These are phyloP conservation scores for Cercophora scortea DNA, from an alignment of 495 filamentous ascomycete species.

Conservation along the genomic window DNA sequence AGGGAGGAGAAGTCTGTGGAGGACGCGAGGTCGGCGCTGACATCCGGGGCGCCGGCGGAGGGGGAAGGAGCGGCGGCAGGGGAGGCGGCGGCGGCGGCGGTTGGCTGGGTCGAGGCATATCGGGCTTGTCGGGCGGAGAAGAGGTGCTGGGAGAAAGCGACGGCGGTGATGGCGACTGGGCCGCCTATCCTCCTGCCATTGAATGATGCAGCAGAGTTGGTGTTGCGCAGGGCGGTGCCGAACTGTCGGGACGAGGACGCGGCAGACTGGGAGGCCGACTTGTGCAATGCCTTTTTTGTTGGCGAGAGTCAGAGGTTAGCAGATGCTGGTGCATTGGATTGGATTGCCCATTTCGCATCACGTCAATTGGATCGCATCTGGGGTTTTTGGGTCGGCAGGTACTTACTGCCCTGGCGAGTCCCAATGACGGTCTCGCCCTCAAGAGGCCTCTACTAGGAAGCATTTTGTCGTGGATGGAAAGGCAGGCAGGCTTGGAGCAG, in stretches of 20 bases:
- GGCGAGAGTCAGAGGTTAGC: too few species aligned
- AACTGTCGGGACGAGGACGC: conserved; percentile 19
- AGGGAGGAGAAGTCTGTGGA: conserved; percentile 7
- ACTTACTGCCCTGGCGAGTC: conserved; percentile 27
- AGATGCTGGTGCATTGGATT: too few species aligned
- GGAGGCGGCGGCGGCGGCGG: background rate
- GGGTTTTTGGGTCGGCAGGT: background rate
- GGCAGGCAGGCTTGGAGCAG: too few species aligned
- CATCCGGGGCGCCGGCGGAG: conserved; percentile 1
- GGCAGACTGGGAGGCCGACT: conserved; percentile 4
- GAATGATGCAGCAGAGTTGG: background rate
- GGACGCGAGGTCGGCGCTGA: background rate
- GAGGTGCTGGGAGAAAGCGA: background rate
- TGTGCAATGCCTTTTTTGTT: conserved; percentile 6
- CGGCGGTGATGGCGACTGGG: conserved; percentile 5
- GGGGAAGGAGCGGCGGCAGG: too few species aligned
- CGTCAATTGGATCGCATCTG: background rate
- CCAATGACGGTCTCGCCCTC: conserved; percentile 32
- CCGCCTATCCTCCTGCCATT: conserved; percentile 12
- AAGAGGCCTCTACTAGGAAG: conserved; percentile 45
- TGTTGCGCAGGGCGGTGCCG: conserved; percentile 17
- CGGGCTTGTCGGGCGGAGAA: conserved; percentile 14
- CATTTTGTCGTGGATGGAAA: conserved; percentile 28
- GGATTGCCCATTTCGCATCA: background rate
- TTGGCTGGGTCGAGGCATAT: conserved; percentile 25